Percentiles rank a stretch among this genome's conserved stretches.
Conservation (phyloP, 2,329 filamentous ascomycete genomes). For the Didymella exigua region DNA sequence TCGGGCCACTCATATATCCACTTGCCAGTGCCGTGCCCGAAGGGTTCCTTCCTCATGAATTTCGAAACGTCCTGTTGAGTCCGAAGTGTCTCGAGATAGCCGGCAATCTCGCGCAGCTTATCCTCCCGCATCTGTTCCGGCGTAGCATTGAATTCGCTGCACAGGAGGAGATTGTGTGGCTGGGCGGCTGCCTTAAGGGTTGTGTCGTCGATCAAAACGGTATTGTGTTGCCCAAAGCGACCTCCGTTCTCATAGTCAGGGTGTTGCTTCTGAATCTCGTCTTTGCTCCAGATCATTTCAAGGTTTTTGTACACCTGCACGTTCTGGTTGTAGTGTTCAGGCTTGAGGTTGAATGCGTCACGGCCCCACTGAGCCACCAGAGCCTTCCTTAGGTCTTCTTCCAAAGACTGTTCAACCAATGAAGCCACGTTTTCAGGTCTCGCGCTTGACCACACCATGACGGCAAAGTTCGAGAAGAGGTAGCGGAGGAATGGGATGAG, state of each 20-base stretch:
- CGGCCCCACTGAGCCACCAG: constrained; percentile 79
- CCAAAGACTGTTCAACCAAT: constrained; percentile 71
- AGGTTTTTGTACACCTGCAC: constrained; percentile 92
- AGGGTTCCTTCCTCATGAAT: constrained; percentile 57
- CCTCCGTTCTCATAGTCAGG: constrained; percentile 44
- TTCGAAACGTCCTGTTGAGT: constrained; percentile 65
- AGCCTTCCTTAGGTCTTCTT: constrained; percentile 55
- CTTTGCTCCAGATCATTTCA: constrained; percentile 68
- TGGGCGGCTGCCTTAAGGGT: constrained; percentile 79
- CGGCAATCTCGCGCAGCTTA: constrained; percentile 58
- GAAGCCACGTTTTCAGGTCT: constrained; percentile 70
- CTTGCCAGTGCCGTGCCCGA: constrained; percentile 29
- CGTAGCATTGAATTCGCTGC: constrained; percentile 74
- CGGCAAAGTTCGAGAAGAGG: constrained; percentile 73
- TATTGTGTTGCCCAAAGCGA: constrained; percentile 81
- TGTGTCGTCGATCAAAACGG: constrained; percentile 87
- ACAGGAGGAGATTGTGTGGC: constrained; percentile 78
- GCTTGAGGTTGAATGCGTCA: constrained; percentile 72
- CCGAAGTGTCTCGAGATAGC: constrained; percentile 59
- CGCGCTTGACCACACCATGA: constrained; percentile 93
- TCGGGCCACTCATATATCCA: constrained; percentile 40
- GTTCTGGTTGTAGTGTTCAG: constrained; percentile 68
- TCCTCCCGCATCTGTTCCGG: constrained; percentile 50
- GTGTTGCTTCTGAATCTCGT: constrained; percentile 52
- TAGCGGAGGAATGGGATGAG: constrained; percentile 73